These are phyloP conservation scores for Entomortierella parvispora DNA, from an alignment of 192 early-diverging fungal genomes.

Conservation along the genomic window DNA sequence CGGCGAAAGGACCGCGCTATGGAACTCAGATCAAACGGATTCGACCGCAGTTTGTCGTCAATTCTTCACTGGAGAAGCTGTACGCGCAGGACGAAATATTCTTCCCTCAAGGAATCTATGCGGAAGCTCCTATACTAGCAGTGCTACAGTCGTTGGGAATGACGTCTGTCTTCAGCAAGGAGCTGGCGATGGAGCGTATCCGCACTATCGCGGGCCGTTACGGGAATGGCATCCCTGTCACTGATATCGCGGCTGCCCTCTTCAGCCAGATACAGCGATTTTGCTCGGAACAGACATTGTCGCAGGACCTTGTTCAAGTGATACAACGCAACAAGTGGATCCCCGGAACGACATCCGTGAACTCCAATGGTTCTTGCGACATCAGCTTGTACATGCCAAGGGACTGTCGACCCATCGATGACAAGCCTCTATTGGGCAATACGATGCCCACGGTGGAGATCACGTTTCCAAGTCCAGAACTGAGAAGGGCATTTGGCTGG, in stretches of 20 bases:
- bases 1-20: background rate
- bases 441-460: background rate
- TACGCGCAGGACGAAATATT: slow-evolving; percentile 15
- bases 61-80: background rate
- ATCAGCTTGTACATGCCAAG: slow-evolving; percentile 1
- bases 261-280: slow-evolving; percentile 2
- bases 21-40: background rate
- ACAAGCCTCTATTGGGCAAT: slow-evolving; percentile 6
- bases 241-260: background rate
- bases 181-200: slow-evolving; percentile 5
- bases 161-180: background rate
- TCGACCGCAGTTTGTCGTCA: background rate
- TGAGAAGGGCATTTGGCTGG: slow-evolving; percentile 31
- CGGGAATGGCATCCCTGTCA: background rate
- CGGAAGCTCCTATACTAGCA: background rate
- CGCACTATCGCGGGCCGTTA: background rate
- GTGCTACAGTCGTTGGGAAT: slow-evolving; percentile 18
- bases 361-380: background rate
- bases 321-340: slow-evolving; percentile 11
- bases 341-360: background rate
- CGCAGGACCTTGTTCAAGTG: background rate
- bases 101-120: slow-evolving; percentile 23
- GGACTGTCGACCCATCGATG: slow-evolving; percentile 10
- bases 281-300: background rate
- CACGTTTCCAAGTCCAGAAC: background rate